Conservation (phyloP, 331 rosid species). For the Pyracantha coccinea region DNA sequence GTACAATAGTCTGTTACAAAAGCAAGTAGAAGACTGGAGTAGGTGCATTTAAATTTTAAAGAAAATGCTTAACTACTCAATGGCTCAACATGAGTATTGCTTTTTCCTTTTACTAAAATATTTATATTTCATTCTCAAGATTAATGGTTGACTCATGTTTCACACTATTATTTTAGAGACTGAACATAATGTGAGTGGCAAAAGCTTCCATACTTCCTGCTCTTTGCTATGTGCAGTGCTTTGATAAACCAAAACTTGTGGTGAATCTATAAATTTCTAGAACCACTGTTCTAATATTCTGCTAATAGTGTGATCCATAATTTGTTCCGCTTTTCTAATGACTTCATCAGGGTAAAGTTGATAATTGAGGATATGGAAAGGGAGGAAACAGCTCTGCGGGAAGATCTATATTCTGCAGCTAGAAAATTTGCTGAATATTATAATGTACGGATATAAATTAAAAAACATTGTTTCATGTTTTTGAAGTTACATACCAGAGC, state of each 20-base stretch:
- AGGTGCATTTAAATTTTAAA: neutral
- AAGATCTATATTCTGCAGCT: slow-evolving; percentile 86
- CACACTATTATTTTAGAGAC: no score
- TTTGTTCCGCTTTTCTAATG: slow-evolving; percentile 6
- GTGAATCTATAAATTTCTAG: neutral
- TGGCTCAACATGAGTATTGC: neutral
- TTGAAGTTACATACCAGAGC: neutral
- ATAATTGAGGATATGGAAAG: slow-evolving; percentile 94
- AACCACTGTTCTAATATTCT: neutral
- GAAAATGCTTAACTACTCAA: neutral
- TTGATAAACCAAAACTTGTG: neutral
- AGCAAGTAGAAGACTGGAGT: neutral
- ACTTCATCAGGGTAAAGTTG: slow-evolving; percentile 65
- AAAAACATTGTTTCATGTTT: neutral
- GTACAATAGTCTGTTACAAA: neutral
- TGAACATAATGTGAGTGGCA: no score
- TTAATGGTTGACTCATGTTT: no score
- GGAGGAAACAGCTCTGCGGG: slow-evolving; percentile 81
- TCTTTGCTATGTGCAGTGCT: neutral
- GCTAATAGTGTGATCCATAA: neutral
- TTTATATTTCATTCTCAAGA: neutral
- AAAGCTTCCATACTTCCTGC: neutral
- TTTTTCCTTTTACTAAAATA: neutral
- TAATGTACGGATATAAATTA: slow-evolving; percentile 38
- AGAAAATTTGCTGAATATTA: slow-evolving; percentile 96